phyloP scores from a whole-genome alignment of 768 basidiomycete species.

The Russula olivacea region DNA sequence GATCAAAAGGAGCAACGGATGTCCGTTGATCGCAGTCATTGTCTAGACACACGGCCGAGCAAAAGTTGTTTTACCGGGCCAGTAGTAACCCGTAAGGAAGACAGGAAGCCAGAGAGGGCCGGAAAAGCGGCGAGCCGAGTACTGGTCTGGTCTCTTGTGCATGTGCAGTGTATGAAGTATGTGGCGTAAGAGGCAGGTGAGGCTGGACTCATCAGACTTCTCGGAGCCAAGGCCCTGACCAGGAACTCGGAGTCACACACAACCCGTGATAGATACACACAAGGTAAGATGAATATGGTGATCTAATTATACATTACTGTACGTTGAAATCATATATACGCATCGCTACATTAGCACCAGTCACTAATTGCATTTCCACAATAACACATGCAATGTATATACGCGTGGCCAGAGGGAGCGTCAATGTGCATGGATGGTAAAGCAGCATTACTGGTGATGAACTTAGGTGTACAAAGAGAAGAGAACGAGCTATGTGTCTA shows the following conservation, averaged over 20 bases:
- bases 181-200: not conserved
- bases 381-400: conserved; percentile 7
- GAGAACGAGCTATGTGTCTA: conserved; percentile 13
- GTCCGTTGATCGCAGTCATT: not conserved
- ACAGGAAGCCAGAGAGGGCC: not conserved
- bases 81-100: not conserved
- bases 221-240: not conserved
- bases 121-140: not conserved
- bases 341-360: conserved; percentile 18
- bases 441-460: conserved; percentile 1
- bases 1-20: not conserved
- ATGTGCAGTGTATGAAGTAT: not conserved
- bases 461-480: conserved; percentile 17
- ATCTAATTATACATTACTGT: conserved; percentile 8
- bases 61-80: not conserved
- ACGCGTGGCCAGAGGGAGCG: not conserved
- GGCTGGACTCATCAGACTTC: not conserved
- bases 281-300: not conserved
- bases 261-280: too few relatives aligned
- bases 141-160: not conserved
- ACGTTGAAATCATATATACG: conserved; percentile 13
- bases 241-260: too few relatives aligned
- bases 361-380: conserved; percentile 8
- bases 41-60: not conserved
- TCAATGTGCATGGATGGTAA: not conserved